A percentile compares a stretch with the other conserved stretches of the same genome.
These are phyloP conservation scores for Penicillium corylophilum DNA, from an alignment of 2,329 filamentous ascomycete genomes.

Conservation along the genomic window DNA sequence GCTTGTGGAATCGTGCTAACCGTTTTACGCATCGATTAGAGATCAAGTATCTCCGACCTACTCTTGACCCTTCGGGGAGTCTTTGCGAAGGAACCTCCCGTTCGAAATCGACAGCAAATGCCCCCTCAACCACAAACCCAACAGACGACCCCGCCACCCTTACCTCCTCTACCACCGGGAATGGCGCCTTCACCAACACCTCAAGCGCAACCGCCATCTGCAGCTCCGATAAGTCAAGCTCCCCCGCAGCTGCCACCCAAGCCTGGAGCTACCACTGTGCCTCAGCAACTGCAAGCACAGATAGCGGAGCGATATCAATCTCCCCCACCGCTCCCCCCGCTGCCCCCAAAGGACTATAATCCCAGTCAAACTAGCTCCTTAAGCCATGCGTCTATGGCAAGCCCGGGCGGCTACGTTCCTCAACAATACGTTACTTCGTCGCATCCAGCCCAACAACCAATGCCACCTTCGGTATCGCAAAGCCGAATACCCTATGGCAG, in stretches of 20 bases:
- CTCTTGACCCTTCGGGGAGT: conserved; percentile 78
- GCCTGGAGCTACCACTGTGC: conserved; percentile 23
- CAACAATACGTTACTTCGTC: conserved; percentile 21
- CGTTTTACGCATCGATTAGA: conserved; percentile 49
- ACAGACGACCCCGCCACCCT: conserved; percentile 58
- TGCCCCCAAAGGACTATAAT: conserved; percentile 36
- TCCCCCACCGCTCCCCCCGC: conserved; percentile 38
- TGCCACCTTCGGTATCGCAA: conserved; percentile 3
- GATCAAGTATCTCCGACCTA: conserved; percentile 80
- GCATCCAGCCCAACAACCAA: conserved; percentile 5
- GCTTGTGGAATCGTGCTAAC: background rate
- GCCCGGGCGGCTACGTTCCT: conserved; percentile 12
- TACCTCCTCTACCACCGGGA: conserved; percentile 71
- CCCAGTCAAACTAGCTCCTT: conserved; percentile 12
- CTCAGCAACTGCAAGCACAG: conserved; percentile 16
- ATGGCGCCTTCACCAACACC: conserved; percentile 44
- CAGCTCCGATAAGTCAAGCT: conserved; percentile 15
- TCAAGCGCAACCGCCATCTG: conserved; percentile 30
- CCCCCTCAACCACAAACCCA: conserved; percentile 34
- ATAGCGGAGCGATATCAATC: conserved; percentile 29
- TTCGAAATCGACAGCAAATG: conserved; percentile 64
- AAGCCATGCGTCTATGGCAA: conserved; percentile 11
- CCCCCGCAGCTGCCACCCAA: conserved; percentile 42
- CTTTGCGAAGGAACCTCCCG: conserved; percentile 92
- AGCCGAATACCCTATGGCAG: conserved; percentile 4